phyloP scores from a whole-genome alignment of 441 rosid genomes.

The Aleurites moluccanus region DNA sequence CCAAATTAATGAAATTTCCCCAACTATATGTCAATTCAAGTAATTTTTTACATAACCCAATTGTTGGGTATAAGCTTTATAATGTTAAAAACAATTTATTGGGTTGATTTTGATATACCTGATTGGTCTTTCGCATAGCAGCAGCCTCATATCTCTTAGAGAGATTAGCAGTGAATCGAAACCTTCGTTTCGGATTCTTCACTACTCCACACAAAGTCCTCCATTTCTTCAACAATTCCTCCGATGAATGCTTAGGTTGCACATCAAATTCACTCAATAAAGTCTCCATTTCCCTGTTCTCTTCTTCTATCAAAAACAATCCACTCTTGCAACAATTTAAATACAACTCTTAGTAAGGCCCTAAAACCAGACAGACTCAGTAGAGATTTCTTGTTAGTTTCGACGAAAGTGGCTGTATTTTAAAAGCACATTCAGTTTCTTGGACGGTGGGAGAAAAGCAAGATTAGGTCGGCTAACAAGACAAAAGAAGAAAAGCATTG shows the following conservation, averaged over 20 bases:
- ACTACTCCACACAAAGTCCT: constrained; percentile 60
- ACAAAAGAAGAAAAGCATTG: not conserved
- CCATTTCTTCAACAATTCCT: constrained; percentile 62
- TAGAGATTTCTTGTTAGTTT: not conserved
- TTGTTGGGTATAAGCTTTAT: not conserved
- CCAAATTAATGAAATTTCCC: not conserved
- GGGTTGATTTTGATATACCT: constrained; percentile 33
- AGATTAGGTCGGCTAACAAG: not conserved
- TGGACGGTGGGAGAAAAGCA: not conserved
- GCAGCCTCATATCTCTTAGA: constrained; percentile 58
- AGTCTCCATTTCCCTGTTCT: constrained; percentile 50
- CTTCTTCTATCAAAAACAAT: not conserved
- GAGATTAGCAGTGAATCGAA: constrained; percentile 73
- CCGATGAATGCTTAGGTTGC: constrained; percentile 60
- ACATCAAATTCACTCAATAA: constrained; percentile 58
- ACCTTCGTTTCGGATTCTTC: constrained; percentile 72
- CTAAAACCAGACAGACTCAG: not conserved
- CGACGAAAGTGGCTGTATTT: not conserved
- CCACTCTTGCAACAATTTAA: not conserved
- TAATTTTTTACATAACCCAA: not conserved
- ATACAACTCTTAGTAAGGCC: not conserved
- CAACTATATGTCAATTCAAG: too few species aligned
- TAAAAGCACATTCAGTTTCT: not conserved
- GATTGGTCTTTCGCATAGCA: constrained; percentile 81
- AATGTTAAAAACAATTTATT: not conserved